Conservation (phyloP, 2,329 filamentous ascomycete species). For the Claviceps purpurea region DNA sequence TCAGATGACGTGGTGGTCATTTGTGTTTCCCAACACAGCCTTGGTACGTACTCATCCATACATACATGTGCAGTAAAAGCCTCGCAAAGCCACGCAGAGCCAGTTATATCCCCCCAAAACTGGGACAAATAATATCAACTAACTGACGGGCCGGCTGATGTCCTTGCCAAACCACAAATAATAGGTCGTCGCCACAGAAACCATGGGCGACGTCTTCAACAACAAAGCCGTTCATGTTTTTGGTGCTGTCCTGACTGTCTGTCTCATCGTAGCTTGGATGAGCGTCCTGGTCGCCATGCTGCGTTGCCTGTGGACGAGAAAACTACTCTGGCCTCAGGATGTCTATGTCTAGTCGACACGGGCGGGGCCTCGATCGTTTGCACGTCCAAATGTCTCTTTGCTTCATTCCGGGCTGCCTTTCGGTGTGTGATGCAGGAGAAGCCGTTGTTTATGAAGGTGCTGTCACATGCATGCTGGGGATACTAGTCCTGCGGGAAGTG, state of each 20-base stretch:
- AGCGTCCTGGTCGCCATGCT: slow-evolving; percentile 59
- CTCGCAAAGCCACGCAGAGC: too few relatives aligned
- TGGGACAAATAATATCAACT: neutral
- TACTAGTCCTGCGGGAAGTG: neutral
- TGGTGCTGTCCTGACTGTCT: slow-evolving; percentile 53
- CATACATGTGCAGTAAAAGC: neutral
- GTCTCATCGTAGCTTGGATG: slow-evolving; percentile 54
- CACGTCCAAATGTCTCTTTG: slow-evolving; percentile 2
- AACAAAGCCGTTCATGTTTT: slow-evolving; percentile 49
- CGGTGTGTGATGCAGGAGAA: neutral
- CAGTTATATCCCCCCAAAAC: too few relatives aligned
- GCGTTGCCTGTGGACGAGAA: slow-evolving; percentile 46
- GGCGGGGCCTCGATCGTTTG: neutral
- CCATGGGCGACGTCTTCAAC: slow-evolving; percentile 50
- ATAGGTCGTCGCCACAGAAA: slow-evolving; percentile 54
- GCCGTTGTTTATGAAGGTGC: neutral
- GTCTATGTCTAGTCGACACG: slow-evolving; percentile 4
- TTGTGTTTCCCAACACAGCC: slow-evolving; percentile 70
- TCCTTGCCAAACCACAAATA: neutral
- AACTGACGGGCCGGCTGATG: neutral
- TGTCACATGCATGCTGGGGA: neutral
- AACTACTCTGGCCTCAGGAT: slow-evolving; percentile 68
- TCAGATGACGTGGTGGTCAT: slow-evolving; percentile 77
- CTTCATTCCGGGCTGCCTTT: slow-evolving; percentile 2
- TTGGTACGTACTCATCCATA: slow-evolving; percentile 25